Evolutionary conservation across 306 rosid species (phyloP), one percentile per base, ranked within the genome.

Genomic region (Cyamopsis tetragonoloba): DNA sequence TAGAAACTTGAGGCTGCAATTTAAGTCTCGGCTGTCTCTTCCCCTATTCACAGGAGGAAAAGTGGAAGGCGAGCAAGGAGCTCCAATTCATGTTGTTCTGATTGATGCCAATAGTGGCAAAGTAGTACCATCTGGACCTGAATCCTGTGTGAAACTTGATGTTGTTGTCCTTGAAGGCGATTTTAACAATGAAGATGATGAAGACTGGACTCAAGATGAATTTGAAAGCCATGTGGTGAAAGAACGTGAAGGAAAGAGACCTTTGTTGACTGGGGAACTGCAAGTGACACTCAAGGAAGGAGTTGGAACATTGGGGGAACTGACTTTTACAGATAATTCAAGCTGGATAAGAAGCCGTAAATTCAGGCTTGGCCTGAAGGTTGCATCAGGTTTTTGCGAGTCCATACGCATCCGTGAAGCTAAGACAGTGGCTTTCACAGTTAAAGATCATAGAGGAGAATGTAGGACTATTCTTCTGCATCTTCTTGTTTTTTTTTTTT

Each of bases 1-100:
- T 60, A 80, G 86, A 58, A 95, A 81, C 88, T 79, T 95, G 86
- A 95, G 82, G 75, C 89, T 95, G 42, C 86, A 80, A 24, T 95
- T 88, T 73, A 85, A 15, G 89, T 86, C 99, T 51, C 88, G 91
- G 68, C 73, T 95, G 51, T 81, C 97, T 56, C 99, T 95, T 83
- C 99, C 99, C 30, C 84, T 95, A 51, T 95, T 95, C 84, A 95
- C 99, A 1, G 99, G 99, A 55, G 99, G 99, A 80, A 95, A 95
- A 81, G 97, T 95, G 27, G 99, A 95, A 79, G 99, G 99, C 51
- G 99, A 91, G 91, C 99, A 85, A 83, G 99, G 99, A 64, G 99
- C 97, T 80, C 76, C 92, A 59, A 84, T 95, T 75, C 99, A 95
- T 73, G 82, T 88, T 26, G 96, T 95, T 66, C 80, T 95, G 74